Evolutionary conservation across 495 filamentous ascomycete species (phyloP), one percentile per base, ranked within the genome.

Genomic region (Xylaria intraflava): DNA sequence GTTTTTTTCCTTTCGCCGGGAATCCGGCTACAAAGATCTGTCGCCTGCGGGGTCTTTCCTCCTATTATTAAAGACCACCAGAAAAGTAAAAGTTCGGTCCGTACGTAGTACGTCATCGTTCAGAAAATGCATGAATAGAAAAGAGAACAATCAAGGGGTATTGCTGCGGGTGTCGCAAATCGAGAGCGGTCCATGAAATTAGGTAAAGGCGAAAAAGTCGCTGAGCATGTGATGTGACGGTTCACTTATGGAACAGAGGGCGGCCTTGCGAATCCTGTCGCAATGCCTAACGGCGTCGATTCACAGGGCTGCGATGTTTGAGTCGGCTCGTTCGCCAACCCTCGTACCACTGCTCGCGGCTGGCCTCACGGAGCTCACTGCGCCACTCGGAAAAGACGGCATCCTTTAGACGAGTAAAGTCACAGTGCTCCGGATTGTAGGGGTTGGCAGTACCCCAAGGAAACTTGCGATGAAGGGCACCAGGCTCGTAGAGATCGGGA

Each of bases 391-490:
- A 84, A 67, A 98, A 98, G 19, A 97, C 88, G 6, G 84, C 83
- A 19, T 97, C 90, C 73, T 90, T 92, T 55, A 98, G 75, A 51
- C 83, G 83, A n/a, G 86, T 74, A 70, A 96, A 95, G 68, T 98
- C 92, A 71, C 94, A 98, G 72, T 98, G 93, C 59, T 86, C 83
- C 29, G 84, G 74, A 62, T 96, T 81, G 72, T 90, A 88, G 0
- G 93, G 93, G 61, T 96, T 89, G 10, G 93, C 93, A 63, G 95
- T 92, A 17, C 93, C 93, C 93, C 93, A 98, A 4, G 94, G 88
- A 62, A 97, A 98, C 42, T 82, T 84, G 46, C 93, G 83, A 16
- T 91, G 93, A 47, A 91, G 69, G 36, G 83, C 76, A 17, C 78
- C 80, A 36, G 88, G 80, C 60, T 93, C 90, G 71, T 96, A 91